Conservation (phyloP, 108 stramenopile genomes). For the Asterionellopsis glacialis region DNA sequence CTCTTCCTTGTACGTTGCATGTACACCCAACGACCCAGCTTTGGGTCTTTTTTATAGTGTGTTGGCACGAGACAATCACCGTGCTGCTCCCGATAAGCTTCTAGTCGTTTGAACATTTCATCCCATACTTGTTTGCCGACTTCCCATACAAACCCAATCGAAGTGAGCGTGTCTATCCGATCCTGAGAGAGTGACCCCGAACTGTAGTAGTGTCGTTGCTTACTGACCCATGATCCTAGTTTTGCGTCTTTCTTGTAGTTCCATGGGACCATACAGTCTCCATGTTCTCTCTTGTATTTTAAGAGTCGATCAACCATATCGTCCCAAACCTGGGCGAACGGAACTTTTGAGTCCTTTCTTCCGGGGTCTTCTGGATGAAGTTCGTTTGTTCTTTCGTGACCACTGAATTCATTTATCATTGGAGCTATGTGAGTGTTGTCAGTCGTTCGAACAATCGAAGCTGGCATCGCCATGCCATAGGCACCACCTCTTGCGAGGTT, state of each 20-base stretch:
- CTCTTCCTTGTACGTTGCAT: constrained; percentile 29
- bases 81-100: constrained; percentile 13
- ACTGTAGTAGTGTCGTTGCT: constrained; percentile 68
- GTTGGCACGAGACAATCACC: constrained; percentile 50
- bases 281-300: constrained; percentile 43
- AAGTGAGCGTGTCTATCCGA: constrained; percentile 56
- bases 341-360: no score
- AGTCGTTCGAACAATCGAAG: no score
- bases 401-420: no score
- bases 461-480: no score
- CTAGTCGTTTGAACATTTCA: constrained; percentile 19
- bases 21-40: constrained; percentile 61
- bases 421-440: no score
- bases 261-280: constrained; percentile 15
- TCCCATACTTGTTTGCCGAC: constrained; percentile 14
- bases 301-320: constrained; percentile 37
- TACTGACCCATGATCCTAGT: constrained; percentile 75
- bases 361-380: no score
- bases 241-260: constrained; percentile 46
- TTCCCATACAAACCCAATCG: constrained; percentile 56
- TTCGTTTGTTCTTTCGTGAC: no score
- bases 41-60: constrained; percentile 40
- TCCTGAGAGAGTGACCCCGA: constrained; percentile 60
- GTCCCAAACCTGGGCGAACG: background rate
- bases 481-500: no score